phyloP scores from a whole-genome alignment of 2,329 filamentous ascomycete species.

The Pyrenophora seminiperda region DNA sequence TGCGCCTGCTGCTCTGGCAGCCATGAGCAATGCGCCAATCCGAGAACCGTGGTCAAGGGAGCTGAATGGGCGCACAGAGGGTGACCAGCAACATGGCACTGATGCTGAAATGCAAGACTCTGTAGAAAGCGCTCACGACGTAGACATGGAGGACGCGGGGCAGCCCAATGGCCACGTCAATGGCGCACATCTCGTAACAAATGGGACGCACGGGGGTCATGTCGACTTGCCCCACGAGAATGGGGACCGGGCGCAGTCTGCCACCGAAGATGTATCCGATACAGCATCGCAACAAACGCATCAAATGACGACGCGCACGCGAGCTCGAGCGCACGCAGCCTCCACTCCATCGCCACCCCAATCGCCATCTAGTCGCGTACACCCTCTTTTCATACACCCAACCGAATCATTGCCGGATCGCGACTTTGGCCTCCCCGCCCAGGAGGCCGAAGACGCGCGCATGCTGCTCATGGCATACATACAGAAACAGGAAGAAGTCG shows the following conservation, averaged over 20 bases:
- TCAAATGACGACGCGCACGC: constrained; percentile 62
- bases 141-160: constrained; percentile 36
- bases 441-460: constrained; percentile 79
- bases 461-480: constrained; percentile 75
- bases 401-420: constrained; percentile 66
- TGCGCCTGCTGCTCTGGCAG: constrained; percentile 61
- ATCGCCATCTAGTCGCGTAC: constrained; percentile 61
- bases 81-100: constrained; percentile 8
- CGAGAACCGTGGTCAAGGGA: constrained; percentile 22
- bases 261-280: constrained; percentile 49
- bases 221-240: constrained; percentile 27
- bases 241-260: constrained; percentile 28
- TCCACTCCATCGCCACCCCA: constrained; percentile 48
- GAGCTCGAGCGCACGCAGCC: constrained; percentile 57
- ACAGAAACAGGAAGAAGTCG: constrained; percentile 85
- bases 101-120: constrained; percentile 23
- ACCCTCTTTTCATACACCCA: constrained; percentile 75
- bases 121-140: constrained; percentile 24
- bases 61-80: constrained; percentile 16
- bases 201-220: constrained; percentile 27
- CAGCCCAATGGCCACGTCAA: constrained; percentile 29
- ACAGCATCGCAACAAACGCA: constrained; percentile 52
- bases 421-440: constrained; percentile 71
- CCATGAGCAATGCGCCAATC: constrained; percentile 49
- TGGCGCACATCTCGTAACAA: constrained; percentile 26